Evolutionary conservation across 1,139 yeast species (phyloP), one percentile per base, ranked within the genome.

Genomic region (Candida tunisiensis): DNA sequence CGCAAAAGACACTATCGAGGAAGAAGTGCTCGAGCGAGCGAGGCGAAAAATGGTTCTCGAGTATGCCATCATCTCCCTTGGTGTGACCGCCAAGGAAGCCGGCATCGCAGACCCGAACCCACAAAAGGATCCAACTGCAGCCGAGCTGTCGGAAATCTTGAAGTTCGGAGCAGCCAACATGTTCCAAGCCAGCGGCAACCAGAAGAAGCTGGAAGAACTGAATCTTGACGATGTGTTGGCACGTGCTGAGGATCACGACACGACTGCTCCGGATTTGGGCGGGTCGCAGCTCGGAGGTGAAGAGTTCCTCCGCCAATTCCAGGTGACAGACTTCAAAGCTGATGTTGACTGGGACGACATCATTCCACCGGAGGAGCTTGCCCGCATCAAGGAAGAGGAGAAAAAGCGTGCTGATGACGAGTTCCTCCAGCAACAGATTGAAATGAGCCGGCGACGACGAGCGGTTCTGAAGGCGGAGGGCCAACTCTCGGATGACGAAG

Each of bases 341-440:
- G 96, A 91, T 50, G 83, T 88, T 33, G 92, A 83, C 39, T 91
- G 99, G 99, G 98, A 91, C 55, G 99, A 91, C 50, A 91, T 91
- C 41, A 91, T 91, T 42, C 99, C 99, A 1, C 91, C 82, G 38
- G 94, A 82, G 28, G 98, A 91, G 51, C 62, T 91, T 35, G 67
- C 71, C 31, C 79, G 79, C 47, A 64, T 91, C 44, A 88, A 91
- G 49, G 93, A 79, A 36, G 93, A 83, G 34, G 98, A 88, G 45
- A 75, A 77, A 60, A 73, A 72, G 48, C 68, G 79, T 30, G 69
- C 74, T 25, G 95, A 88, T 40, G 95, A 88, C 37, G 75, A 69
- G 36, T 85, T 72, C 47, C 64, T 88, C 35, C 74, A 82, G 44
- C 91, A 85, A 41, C 96, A 91, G 51, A 73, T 88, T 40, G 83